Percentiles rank a stretch among this genome's conserved stretches.
Evolutionary conservation across 2,329 filamentous ascomycete species (phyloP).

Genomic region (Aspergillus oerlinghausenensis): DNA sequence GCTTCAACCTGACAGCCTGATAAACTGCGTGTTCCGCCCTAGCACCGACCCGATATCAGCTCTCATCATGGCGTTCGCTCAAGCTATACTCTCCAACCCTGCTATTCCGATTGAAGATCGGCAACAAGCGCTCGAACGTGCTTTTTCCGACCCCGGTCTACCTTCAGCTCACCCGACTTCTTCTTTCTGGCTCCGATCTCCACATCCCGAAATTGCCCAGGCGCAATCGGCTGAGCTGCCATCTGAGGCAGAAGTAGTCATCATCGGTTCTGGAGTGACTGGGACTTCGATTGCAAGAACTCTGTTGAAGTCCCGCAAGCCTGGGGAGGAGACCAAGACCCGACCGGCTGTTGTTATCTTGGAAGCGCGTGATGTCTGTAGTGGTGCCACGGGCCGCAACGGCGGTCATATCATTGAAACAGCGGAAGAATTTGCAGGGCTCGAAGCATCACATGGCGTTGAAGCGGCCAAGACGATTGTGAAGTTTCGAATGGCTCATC

Average conservation of each 20-base stretch:
- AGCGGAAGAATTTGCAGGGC: conserved; percentile 19
- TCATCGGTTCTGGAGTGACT: conserved; percentile 30
- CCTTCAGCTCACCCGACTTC: conserved; percentile 25
- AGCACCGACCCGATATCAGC: not conserved
- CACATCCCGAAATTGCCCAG: conserved; percentile 20
- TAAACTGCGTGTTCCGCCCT: not conserved
- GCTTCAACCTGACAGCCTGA: not conserved
- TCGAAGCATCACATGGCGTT: conserved; percentile 12
- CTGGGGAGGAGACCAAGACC: not conserved
- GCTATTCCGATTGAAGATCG: conserved; percentile 14
- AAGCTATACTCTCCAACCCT: conserved; percentile 14
- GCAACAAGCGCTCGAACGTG: conserved; percentile 22
- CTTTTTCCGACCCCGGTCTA: conserved; percentile 22
- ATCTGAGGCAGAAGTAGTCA: conserved; percentile 22
- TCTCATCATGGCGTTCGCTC: conserved; percentile 20
- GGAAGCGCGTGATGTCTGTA: conserved; percentile 29
- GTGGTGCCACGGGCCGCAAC: conserved; percentile 32
- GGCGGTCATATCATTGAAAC: conserved; percentile 29
- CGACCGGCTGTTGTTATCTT: conserved; percentile 21
- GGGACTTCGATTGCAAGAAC: conserved; percentile 23
- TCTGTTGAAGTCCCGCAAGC: conserved; percentile 10
- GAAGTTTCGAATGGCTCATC: conserved; percentile 21
- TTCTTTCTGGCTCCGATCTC: conserved; percentile 29
- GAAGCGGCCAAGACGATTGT: conserved; percentile 19
- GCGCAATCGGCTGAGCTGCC: conserved; percentile 17